Base-by-base conservation (phyloP, 2,329 filamentous ascomycete genomes). In the Paraphaeosphaeria minitans region DNA sequence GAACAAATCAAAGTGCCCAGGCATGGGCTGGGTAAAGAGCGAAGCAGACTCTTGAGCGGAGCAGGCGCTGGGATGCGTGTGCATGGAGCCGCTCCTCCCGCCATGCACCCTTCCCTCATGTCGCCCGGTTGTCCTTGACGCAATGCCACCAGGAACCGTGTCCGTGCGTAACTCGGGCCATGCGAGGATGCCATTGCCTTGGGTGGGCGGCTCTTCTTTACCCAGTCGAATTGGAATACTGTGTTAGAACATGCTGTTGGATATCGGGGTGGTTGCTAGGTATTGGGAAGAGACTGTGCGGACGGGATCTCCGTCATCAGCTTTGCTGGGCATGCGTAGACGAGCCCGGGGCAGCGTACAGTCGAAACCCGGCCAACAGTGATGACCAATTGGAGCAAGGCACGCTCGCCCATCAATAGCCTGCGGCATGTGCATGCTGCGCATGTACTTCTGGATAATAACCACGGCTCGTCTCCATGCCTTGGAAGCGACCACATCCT, bases 391-490 rank as follows among this genome's bases (percentile, higher is more conserved):
- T 55, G 55, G 16, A 31, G 53, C 24, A 33, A 47, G 29, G 19
- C 21, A 13, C 14, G 19, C 19, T 45, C 31, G 42, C 55, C 46
- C 43, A 42, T 76, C 67, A 79, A 59, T 76, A 80, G 7, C 72
- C 74, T 48, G 77, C 69, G 4, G 50, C 50, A 55, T 76, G 75
- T 12, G 50, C 50, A 55, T 76, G 75, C 27, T 76, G 75, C 27
- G 78, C 68, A 47, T 76, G 74, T 24, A 82, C 68, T 50, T 81
- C 78, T 14, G 79, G 79, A 58, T 79, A 82, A 62, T 78, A 81
- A 29, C 80, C 80, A 22, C 79, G 78, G 61, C 79, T 81, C 14
- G 74, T 76, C 47, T 80, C 79, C 62, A 81, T 76, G 55, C 80
- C 80, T 62, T 81, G 78, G 60, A 78, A 82, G 8, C 79, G 72